Base-by-base conservation (phyloP, 2,329 filamentous ascomycete genomes). In the Cladobotryum mycophilum region DNA sequence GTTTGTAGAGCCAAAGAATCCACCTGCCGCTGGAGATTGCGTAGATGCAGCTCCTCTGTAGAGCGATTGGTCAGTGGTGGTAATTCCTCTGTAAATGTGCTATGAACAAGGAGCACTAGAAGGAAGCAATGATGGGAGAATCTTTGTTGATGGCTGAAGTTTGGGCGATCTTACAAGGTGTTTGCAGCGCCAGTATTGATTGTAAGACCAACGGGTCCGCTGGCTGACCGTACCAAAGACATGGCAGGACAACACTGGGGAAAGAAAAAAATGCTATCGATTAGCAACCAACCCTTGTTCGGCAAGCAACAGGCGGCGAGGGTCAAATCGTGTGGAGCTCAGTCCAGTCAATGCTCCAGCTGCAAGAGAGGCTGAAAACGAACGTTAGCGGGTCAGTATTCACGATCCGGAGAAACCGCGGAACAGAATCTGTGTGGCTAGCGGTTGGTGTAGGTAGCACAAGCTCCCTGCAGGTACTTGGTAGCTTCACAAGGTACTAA, bases 141-240 rank as follows among this genome's bases (percentile, higher is more conserved):
- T 40, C 20, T 40, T 13, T 12, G 45, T 25, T 40, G 14, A 13
- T 46, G 41, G 36, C 45, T 35, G 36, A 48, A 47, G 47, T 47
- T 33, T 48, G 45, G 52, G 50, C 56, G 47, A 41, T 49, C 66
- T 68, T 63, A 70, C 68, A 66, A 57, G 49, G 66, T 54, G 74
- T 82, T 84, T 55, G 81, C 81, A 52, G 78, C 72, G 56, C 74
- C 76, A 15, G 80, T 83, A 67, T 84, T 85, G 68, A 84, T 84
- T 61, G 76, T 81, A 56, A 84, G 73, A 62, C 78, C 79, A 56
- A 73, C 77, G 54, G 79, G 79, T 60, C 77, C 79, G 65, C 79
- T 82, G 52, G 76, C 76, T 59, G 80, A 82, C 64, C 79, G 74
- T 52, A 72, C 73, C 62, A 78, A 67, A 63, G 75, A 73, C 75